A percentile compares a stretch with the other conserved stretches of the same genome.
Conservation (phyloP, 2,329 filamentous ascomycete genomes). For the Cyclaneusma minus region DNA sequence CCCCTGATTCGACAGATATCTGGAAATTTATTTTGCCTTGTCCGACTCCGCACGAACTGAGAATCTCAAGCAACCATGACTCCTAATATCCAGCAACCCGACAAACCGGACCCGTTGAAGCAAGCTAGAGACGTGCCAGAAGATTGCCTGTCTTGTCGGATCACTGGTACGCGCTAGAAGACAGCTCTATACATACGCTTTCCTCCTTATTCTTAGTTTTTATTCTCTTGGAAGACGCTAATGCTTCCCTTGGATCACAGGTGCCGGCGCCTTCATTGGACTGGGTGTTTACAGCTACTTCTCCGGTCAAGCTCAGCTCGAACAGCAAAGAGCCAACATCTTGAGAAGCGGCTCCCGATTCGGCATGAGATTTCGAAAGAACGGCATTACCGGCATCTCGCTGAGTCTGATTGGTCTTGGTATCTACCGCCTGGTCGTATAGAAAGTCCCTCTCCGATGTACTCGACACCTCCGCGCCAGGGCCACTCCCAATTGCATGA, state of each 20-base stretch:
- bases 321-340: constrained; percentile 48
- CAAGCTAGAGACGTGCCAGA: constrained; percentile 18
- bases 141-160: constrained; percentile 21
- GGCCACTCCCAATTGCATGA: too few relatives aligned
- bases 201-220: constrained; percentile 2
- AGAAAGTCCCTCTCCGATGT: too few relatives aligned
- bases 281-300: constrained; percentile 66
- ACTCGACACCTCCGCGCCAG: too few relatives aligned
- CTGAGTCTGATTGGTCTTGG: constrained; percentile 54
- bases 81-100: constrained; percentile 9
- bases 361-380: constrained; percentile 53
- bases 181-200: constrained; percentile 1
- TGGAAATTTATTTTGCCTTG: too few relatives aligned
- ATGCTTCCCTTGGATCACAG: constrained; percentile 24
- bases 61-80: constrained; percentile 4
- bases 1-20: too few relatives aligned
- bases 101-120: constrained; percentile 12
- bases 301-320: constrained; percentile 57
- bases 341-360: constrained; percentile 54
- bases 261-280: constrained; percentile 59
- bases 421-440: constrained; percentile 33
- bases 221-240: constrained; percentile 3
- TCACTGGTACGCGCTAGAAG: constrained; percentile 13
- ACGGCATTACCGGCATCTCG: constrained; percentile 54
- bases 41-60: too few relatives aligned